These are phyloP conservation scores for Penicillium hordei DNA, from an alignment of 2,329 filamentous ascomycete genomes.

Conservation along the genomic window DNA sequence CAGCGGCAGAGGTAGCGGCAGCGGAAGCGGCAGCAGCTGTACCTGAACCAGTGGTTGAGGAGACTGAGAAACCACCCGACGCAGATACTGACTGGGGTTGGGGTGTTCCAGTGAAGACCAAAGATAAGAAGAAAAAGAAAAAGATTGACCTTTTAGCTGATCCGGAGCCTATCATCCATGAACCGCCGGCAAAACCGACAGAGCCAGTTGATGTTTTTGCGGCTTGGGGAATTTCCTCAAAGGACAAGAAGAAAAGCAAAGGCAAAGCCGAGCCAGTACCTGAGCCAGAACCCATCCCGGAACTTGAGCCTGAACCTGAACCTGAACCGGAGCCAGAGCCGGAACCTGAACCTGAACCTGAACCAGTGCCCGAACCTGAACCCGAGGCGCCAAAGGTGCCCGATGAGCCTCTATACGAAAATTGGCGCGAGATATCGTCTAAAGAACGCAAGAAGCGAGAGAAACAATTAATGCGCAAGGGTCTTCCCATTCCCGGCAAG, in stretches of 20 bases:
- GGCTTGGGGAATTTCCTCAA: conserved; percentile 26
- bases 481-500: conserved; percentile 32
- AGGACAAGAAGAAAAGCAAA: conserved; percentile 37
- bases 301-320: conserved; percentile 10
- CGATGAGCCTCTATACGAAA: conserved; percentile 40
- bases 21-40: conserved; percentile 6
- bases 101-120: conserved; percentile 28
- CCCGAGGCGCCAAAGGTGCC: conserved; percentile 24
- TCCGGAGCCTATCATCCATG: conserved; percentile 26
- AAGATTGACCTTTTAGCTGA: conserved; percentile 28
- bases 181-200: conserved; percentile 19
- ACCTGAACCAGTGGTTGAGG: conserved; percentile 10
- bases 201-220: conserved; percentile 31
- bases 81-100: conserved; percentile 34
- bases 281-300: conserved; percentile 19
- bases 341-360: conserved; percentile 37
- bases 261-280: conserved; percentile 26
- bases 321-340: conserved; percentile 28
- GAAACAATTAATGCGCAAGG: conserved; percentile 29
- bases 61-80: conserved; percentile 17
- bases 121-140: conserved; percentile 39
- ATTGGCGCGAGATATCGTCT: conserved; percentile 36
- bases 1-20: conserved; percentile 2
- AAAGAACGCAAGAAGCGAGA: conserved; percentile 50
- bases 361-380: conserved; percentile 27